Percentiles rank a stretch among this genome's conserved stretches.
Conservation (phyloP, 345 rosid species). For the Brassica incana region DNA sequence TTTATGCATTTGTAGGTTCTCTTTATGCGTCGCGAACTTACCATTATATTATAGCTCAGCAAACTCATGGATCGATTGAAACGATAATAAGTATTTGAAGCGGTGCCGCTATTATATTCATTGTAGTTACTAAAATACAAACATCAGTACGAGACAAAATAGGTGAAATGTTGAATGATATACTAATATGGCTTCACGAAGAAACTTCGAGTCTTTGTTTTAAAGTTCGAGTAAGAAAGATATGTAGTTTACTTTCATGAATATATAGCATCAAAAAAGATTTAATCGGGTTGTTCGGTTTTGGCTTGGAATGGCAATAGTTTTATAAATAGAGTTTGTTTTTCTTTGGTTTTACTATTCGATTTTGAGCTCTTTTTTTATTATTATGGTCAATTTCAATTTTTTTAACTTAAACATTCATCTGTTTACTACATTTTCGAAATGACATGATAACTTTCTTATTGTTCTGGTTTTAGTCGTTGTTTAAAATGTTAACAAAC, state of each 20-base stretch:
- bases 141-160: constrained; percentile 6
- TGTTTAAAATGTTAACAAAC: neutral
- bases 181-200: neutral
- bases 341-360: neutral
- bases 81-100: constrained; percentile 19
- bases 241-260: neutral
- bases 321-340: neutral
- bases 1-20: constrained; percentile 1
- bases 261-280: neutral
- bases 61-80: neutral
- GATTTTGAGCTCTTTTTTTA: neutral
- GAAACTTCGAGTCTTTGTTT: neutral
- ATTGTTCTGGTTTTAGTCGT: neutral
- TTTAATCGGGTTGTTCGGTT: neutral
- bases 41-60: neutral
- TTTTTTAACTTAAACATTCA: neutral
- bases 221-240: neutral
- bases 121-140: constrained; percentile 14
- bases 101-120: constrained; percentile 22
- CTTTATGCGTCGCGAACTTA: neutral
- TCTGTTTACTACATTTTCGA: neutral
- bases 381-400: neutral
- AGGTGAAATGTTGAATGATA: neutral
- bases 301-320: neutral
- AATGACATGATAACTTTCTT: neutral